Conservation (phyloP, 495 filamentous ascomycete genomes). For the Neurospora cerealis region DNA sequence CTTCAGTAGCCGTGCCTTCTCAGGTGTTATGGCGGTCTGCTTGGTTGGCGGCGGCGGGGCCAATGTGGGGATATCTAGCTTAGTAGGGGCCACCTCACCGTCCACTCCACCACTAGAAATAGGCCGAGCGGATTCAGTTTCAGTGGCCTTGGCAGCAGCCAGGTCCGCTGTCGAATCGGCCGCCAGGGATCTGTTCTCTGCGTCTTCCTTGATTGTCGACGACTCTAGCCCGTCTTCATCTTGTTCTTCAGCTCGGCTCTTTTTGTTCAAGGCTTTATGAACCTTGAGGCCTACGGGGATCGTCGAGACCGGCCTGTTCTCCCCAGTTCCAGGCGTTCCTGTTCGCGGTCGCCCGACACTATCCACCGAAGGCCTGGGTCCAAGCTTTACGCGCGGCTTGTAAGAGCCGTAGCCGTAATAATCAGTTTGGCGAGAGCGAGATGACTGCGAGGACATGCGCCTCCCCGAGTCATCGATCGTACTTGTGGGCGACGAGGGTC, state of each 20-base stretch:
- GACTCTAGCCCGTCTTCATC: conserved; percentile 17
- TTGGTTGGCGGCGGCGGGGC: conserved; percentile 25
- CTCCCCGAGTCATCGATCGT: conserved; percentile 27
- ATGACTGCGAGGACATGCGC: conserved; percentile 54
- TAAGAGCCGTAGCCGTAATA: conserved; percentile 47
- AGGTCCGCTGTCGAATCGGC: conserved; percentile 10
- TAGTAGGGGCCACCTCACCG: conserved; percentile 40
- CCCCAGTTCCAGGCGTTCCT: conserved; percentile 28
- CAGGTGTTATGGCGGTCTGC: conserved; percentile 64
- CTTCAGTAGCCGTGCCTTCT: conserved; percentile 88
- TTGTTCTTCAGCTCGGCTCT: conserved; percentile 26
- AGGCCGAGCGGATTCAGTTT: conserved; percentile 22
- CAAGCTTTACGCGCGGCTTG: conserved; percentile 72
- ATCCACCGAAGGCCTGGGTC: conserved; percentile 71
- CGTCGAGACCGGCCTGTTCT: conserved; percentile 62
- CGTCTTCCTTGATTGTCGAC: conserved; percentile 16
- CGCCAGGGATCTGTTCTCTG: conserved; percentile 7
- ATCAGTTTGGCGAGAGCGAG: conserved; percentile 43
- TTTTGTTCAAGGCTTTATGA: conserved; percentile 30
- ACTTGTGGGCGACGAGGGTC: conserved; percentile 29
- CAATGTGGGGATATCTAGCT: conserved; percentile 29
- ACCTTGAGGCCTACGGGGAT: conserved; percentile 48
- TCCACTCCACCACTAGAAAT: conserved; percentile 29
- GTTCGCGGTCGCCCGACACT: conserved; percentile 54
- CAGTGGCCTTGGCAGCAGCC: conserved; percentile 10